phyloP scores from a whole-genome alignment of 352 stramenopile genomes.

The Phytopythium mirpurense region DNA sequence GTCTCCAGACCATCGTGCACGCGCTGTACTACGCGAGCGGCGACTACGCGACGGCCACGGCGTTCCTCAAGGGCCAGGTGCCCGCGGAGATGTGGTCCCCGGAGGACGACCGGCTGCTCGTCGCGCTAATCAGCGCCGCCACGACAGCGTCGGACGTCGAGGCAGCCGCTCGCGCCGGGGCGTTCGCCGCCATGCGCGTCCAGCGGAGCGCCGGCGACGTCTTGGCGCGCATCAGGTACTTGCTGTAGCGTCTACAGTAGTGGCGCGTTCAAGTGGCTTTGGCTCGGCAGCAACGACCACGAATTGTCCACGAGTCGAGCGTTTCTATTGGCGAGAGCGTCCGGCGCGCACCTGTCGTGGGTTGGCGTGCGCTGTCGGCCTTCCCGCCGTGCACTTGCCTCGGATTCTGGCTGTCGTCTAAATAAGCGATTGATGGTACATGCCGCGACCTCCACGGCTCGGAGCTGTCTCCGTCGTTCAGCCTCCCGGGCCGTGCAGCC shows the following conservation, averaged over 20 bases:
- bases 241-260: slow-evolving; percentile 58
- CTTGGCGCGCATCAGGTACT: slow-evolving; percentile 44
- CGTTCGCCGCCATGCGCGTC: slow-evolving; percentile 36
- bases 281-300: too few species aligned
- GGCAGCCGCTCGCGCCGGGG: slow-evolving; percentile 20
- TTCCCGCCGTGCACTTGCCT: too few species aligned
- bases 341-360: too few species aligned
- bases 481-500: not conserved
- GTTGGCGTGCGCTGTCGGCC: too few species aligned
- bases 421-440: not conserved
- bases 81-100: slow-evolving; percentile 37
- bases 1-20: slow-evolving; percentile 20
- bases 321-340: too few species aligned
- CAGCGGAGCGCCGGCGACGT: slow-evolving; percentile 33
- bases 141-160: slow-evolving; percentile 14
- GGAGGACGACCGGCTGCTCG: slow-evolving; percentile 46
- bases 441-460: not conserved
- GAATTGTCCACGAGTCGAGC: too few species aligned
- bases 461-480: not conserved
- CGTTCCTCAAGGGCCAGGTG: slow-evolving; percentile 29
- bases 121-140: slow-evolving; percentile 13
- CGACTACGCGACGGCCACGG: slow-evolving; percentile 17
- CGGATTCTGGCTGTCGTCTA: too few species aligned
- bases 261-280: too few species aligned
- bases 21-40: slow-evolving; percentile 42